These are phyloP conservation scores for Psilocybe sp. DNA, from an alignment of 768 basidiomycete genomes.

Conservation along the genomic window DNA sequence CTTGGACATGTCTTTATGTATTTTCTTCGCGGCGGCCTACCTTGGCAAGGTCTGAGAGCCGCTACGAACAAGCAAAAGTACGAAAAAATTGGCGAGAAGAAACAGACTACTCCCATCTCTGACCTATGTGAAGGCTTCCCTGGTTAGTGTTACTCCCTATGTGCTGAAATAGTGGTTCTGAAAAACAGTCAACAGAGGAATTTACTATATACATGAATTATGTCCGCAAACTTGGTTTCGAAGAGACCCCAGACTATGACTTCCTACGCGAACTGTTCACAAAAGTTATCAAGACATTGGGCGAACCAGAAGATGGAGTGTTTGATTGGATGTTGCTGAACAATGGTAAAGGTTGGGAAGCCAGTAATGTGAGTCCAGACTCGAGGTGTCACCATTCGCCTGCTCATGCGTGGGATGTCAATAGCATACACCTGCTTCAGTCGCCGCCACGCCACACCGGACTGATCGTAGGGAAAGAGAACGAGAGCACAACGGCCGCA, in stretches of 20 bases:
- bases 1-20: conserved; percentile 99
- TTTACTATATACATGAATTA: conserved; percentile 99
- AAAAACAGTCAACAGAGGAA: conserved; percentile 61
- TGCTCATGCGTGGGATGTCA: conserved; percentile 12
- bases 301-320: conserved; percentile 87
- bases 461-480: conserved; percentile 43
- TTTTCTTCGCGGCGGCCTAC: conserved; percentile 92
- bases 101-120: conserved; percentile 86
- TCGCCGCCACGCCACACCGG: conserved; percentile 52
- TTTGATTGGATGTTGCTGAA: conserved; percentile 98
- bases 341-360: conserved; percentile 95
- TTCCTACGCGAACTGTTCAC: conserved; percentile 93
- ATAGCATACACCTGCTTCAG: conserved; percentile 53
- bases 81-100: conserved; percentile 99
- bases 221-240: conserved; percentile 96
- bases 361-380: conserved; percentile 62
- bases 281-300: conserved; percentile 84
- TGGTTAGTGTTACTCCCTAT: conserved; percentile 45
- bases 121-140: conserved; percentile 98
- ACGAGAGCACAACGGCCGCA: conserved; percentile 55
- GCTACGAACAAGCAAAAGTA: conserved; percentile 99
- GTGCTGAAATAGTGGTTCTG: background rate
- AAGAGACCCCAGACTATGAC: conserved; percentile 97
- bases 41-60: conserved; percentile 97
- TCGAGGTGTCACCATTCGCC: background rate